A percentile compares a stretch with the other conserved stretches of the same genome.
Conservation (phyloP, 2,329 filamentous ascomycete genomes). For the Colletotrichum sp. region DNA sequence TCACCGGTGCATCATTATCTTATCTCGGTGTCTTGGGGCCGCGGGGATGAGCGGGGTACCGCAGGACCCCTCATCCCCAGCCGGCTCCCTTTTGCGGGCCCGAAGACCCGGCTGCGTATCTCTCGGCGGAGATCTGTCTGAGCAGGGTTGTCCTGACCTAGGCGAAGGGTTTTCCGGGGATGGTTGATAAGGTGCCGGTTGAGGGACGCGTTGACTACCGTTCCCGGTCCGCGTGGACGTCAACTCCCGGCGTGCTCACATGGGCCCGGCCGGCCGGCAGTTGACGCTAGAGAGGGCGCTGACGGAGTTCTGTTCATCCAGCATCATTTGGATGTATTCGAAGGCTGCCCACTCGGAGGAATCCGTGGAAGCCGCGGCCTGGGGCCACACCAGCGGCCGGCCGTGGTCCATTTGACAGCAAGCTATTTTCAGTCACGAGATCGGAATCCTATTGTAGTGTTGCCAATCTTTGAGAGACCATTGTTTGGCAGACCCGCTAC, state of each 20-base stretch:
- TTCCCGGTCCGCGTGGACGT: background rate
- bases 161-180: background rate
- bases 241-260: background rate
- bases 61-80: background rate
- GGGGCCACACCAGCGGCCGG: background rate
- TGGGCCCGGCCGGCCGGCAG: background rate
- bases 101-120: background rate
- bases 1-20: background rate
- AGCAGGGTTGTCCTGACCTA: background rate
- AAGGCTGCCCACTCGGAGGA: background rate
- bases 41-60: background rate
- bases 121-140: background rate
- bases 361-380: background rate
- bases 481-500: background rate
- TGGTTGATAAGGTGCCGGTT: background rate
- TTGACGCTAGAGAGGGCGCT: background rate
- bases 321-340: background rate
- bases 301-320: background rate
- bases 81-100: background rate
- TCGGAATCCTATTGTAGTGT: accelerated
- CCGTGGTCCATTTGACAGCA: accelerated
- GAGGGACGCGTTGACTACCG: background rate
- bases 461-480: background rate
- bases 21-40: background rate
- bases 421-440: background rate